phyloP scores from a whole-genome alignment of 306 rosid genomes.

The Trifolium fragiferum region DNA sequence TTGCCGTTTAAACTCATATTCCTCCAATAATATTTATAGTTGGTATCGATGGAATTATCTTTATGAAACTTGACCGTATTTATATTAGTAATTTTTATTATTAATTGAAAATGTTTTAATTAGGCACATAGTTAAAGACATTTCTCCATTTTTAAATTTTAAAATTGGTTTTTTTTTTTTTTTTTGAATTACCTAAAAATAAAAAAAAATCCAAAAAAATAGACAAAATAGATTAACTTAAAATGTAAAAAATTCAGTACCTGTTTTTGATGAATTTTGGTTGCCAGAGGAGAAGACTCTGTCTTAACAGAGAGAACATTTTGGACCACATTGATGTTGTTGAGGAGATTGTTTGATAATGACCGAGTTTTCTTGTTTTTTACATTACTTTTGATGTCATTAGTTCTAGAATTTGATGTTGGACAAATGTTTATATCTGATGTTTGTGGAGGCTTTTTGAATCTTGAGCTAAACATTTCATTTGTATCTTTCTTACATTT shows the following conservation, averaged over 20 bases:
- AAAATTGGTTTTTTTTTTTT: too few relatives aligned
- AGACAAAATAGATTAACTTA: too few relatives aligned
- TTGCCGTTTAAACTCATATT: too few relatives aligned
- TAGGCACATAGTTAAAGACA: too few relatives aligned
- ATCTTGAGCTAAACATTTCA: conserved; percentile 57
- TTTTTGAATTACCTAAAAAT: too few relatives aligned
- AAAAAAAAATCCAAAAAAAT: too few relatives aligned
- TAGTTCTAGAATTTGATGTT: conserved; percentile 49
- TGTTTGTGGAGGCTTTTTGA: conserved; percentile 58
- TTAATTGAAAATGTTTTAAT: too few relatives aligned
- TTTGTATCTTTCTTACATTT: conserved; percentile 38
- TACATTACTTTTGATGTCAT: conserved; percentile 41
- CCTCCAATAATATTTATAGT: too few relatives aligned
- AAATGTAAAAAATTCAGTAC: conserved; percentile 8
- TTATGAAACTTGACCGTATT: too few relatives aligned
- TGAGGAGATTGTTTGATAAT: conserved; percentile 58
- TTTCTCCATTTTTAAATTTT: neutral
- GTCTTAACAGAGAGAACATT: conserved; percentile 49
- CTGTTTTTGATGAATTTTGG: conserved; percentile 53
- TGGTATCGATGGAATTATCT: rapidly evolving
- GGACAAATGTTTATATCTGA: conserved; percentile 55
- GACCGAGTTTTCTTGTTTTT: conserved; percentile 62
- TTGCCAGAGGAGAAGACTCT: conserved; percentile 42
- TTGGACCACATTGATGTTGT: conserved; percentile 51
- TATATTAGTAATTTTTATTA: too few relatives aligned